A percentile compares a stretch with the other conserved stretches of the same genome.
Conservation (phyloP, 1,139 yeast genomes). For the Sugiyamaella xylanicola region DNA sequence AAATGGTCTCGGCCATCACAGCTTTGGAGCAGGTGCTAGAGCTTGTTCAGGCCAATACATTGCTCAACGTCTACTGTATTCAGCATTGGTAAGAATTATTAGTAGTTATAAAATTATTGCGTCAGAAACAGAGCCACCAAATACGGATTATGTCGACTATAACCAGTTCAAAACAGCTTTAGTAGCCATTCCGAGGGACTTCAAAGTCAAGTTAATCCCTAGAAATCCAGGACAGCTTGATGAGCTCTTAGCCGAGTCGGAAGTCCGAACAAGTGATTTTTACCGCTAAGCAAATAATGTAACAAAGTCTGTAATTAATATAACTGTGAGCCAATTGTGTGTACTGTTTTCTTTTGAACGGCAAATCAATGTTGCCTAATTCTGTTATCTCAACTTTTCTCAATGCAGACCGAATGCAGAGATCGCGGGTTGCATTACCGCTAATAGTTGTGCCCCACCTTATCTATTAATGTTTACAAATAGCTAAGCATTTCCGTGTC, state of each 20-base stretch:
- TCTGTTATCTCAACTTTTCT: not conserved
- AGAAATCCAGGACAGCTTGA: constrained; percentile 28
- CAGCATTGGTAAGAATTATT: constrained; percentile 45
- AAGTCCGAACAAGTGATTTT: constrained; percentile 28
- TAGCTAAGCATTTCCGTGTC: no score
- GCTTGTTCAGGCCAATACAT: constrained; percentile 64
- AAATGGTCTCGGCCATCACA: constrained; percentile 47
- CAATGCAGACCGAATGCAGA: not conserved
- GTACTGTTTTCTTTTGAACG: no score
- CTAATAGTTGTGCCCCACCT: not conserved
- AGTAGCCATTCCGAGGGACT: constrained; percentile 35
- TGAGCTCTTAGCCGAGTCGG: constrained; percentile 27
- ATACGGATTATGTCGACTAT: constrained; percentile 33
- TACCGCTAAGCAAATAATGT: constrained; percentile 18
- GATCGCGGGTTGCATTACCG: not conserved
- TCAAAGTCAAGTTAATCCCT: constrained; percentile 33
- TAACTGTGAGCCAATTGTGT: no score
- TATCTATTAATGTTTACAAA: no score
- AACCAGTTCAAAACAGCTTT: constrained; percentile 34
- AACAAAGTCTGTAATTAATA: not conserved
- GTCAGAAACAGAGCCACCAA: constrained; percentile 29
- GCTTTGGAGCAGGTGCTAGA: constrained; percentile 68
- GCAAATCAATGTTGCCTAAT: no score
- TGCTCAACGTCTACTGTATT: constrained; percentile 60
- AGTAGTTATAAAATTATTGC: constrained; percentile 31